Conservation (phyloP, 768 basidiomycete species). For the Vishniacozyma victoriae region DNA sequence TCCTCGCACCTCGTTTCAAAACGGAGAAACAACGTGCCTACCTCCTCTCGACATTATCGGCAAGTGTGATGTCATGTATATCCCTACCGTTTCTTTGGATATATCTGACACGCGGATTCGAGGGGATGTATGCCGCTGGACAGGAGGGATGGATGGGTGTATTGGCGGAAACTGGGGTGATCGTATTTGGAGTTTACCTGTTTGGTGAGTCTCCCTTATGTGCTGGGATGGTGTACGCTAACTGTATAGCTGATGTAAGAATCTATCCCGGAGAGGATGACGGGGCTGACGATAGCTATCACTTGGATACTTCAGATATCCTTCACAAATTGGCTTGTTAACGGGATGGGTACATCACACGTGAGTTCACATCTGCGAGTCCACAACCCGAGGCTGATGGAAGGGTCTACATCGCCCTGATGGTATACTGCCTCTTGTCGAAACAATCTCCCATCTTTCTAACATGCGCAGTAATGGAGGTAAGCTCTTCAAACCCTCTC, state of each 20-base stretch:
- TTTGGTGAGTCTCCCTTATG: constrained; percentile 41
- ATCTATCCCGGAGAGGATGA: background rate
- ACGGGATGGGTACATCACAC: constrained; percentile 58
- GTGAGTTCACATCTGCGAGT: constrained; percentile 17
- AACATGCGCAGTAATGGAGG: constrained; percentile 54
- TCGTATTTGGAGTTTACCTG: constrained; percentile 54
- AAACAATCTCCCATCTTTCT: constrained; percentile 52
- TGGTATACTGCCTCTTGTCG: constrained; percentile 48
- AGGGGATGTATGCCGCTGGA: constrained; percentile 35
- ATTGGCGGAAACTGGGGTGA: constrained; percentile 34
- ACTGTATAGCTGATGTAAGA: background rate
- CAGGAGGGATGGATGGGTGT: constrained; percentile 32
- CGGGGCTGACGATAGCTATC: constrained; percentile 47
- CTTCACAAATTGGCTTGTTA: constrained; percentile 51
- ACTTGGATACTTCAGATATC: constrained; percentile 53
- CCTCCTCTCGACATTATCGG: constrained; percentile 51
- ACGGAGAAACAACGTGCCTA: constrained; percentile 52
- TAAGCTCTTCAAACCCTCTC: constrained; percentile 9
- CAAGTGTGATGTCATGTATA: constrained; percentile 49
- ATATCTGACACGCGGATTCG: constrained; percentile 32
- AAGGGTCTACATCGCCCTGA: constrained; percentile 50
- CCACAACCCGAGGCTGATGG: background rate
- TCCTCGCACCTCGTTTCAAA: constrained; percentile 42
- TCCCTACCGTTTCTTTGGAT: constrained; percentile 50
- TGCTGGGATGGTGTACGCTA: background rate